A percentile compares a stretch with the other conserved stretches of the same genome.
phyloP scores from a whole-genome alignment of 805 yeast genomes.

The Clavispora phyllophila region DNA sequence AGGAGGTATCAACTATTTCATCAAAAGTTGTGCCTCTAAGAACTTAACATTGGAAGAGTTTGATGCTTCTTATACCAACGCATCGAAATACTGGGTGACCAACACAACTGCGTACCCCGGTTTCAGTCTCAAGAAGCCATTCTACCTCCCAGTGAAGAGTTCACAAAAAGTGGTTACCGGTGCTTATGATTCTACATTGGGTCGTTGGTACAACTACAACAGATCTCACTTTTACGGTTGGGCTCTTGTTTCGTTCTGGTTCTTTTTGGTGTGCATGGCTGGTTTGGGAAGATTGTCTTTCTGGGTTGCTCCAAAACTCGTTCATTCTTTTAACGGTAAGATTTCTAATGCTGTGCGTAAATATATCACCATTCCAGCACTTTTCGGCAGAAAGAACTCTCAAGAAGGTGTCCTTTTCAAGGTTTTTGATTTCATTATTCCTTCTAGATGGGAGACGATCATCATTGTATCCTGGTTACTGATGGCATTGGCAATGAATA shows the following conservation, averaged over 20 bases:
- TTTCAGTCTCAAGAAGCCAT: constrained; percentile 25
- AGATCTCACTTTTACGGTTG: constrained; percentile 33
- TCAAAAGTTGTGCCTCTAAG: constrained; percentile 8
- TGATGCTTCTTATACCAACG: constrained; percentile 35
- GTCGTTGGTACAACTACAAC: constrained; percentile 32
- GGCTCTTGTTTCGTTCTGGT: constrained; percentile 26
- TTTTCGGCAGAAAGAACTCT: constrained; percentile 23
- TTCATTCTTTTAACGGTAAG: constrained; percentile 10
- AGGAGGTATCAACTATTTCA: constrained; percentile 13
- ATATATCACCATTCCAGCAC: constrained; percentile 31
- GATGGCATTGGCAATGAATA: constrained; percentile 25
- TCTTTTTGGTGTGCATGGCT: constrained; percentile 26
- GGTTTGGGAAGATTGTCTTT: constrained; percentile 26
- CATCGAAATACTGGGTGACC: constrained; percentile 33
- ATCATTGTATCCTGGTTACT: constrained; percentile 37
- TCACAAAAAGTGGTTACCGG: constrained; percentile 16
- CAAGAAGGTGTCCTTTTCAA: constrained; percentile 9
- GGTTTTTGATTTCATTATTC: constrained; percentile 29
- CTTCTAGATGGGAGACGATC: constrained; percentile 49
- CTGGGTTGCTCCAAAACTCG: constrained; percentile 20
- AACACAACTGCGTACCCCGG: constrained; percentile 25
- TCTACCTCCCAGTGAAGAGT: constrained; percentile 33
- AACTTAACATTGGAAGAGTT: constrained; percentile 27
- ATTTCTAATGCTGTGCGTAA: constrained; percentile 20
- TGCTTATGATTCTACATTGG: constrained; percentile 23